phyloP scores from a whole-genome alignment of 2,329 filamentous ascomycete genomes.

The Arthrobotrys iridis region DNA sequence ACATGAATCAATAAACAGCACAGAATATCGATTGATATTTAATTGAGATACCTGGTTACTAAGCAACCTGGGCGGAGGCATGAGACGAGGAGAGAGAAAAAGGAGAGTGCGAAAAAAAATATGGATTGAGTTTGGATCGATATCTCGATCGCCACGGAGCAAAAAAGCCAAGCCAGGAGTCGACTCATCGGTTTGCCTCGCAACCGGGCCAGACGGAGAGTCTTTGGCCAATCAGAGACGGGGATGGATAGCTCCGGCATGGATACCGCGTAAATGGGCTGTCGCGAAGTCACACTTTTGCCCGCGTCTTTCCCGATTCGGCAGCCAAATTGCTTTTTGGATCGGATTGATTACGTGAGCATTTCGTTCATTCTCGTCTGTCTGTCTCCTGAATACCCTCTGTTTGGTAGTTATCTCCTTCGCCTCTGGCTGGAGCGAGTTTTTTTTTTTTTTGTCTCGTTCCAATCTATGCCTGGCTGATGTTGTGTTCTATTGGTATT shows the following conservation, averaged over 20 bases:
- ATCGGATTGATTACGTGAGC: slow-evolving; percentile 33
- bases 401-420: background rate
- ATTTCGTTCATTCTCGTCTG: background rate
- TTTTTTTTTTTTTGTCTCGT: too few relatives aligned
- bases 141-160: slow-evolving; percentile 10
- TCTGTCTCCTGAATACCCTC: background rate
- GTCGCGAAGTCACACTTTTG: slow-evolving; percentile 52
- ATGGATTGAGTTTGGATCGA: background rate
- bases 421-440: too few relatives aligned
- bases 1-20: too few relatives aligned
- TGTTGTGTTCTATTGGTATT: too few relatives aligned
- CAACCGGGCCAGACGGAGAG: background rate
- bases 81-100: background rate
- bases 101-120: slow-evolving; percentile 3
- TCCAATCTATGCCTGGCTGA: too few relatives aligned
- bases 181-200: slow-evolving; percentile 35
- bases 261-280: slow-evolving; percentile 42
- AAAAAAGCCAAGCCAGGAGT: slow-evolving; percentile 13
- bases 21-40: too few relatives aligned
- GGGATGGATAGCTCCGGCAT: background rate
- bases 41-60: too few relatives aligned
- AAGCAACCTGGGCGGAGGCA: background rate
- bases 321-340: slow-evolving; percentile 14
- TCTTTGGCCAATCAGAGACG: slow-evolving; percentile 7
- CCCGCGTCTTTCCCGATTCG: slow-evolving; percentile 11